Evolutionary conservation across 2,329 filamentous ascomycete genomes (phyloP).

Genomic region (Cercospora zeina): DNA sequence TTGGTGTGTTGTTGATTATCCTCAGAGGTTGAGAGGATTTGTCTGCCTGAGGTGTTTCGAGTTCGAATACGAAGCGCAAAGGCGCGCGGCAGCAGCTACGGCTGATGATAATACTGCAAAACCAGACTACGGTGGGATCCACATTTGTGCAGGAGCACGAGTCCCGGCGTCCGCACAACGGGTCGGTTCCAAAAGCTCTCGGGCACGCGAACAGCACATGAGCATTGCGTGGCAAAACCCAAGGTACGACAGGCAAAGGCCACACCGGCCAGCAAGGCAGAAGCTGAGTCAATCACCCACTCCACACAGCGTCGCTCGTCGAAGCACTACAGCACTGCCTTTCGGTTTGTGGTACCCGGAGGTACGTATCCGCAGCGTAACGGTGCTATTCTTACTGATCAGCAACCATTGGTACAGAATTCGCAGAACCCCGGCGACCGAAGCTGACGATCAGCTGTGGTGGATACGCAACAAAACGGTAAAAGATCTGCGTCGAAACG

Average conservation of each 20-base stretch:
- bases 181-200: background rate
- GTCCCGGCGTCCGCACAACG: background rate
- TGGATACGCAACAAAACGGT: background rate
- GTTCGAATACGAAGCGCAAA: background rate
- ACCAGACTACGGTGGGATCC: background rate
- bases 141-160: background rate
- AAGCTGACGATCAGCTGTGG: constrained; percentile 6
- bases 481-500: background rate
- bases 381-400: constrained; percentile 2
- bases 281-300: constrained; percentile 2
- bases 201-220: constrained; percentile 13
- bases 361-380: constrained; percentile 7
- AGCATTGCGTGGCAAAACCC: constrained; percentile 6
- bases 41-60: background rate
- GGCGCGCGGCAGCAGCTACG: constrained; percentile 3
- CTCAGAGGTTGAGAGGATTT: background rate
- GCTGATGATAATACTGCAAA: constrained; percentile 3
- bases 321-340: background rate
- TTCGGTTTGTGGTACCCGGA: background rate
- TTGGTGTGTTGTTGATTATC: background rate
- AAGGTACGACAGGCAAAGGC: background rate
- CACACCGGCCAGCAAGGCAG: background rate
- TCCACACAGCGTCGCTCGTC: constrained; percentile 1
- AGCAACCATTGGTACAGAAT: background rate
- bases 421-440: background rate